Conservation (phyloP, 2,329 filamentous ascomycete species). For the Fusarium brevicatenulatum region DNA sequence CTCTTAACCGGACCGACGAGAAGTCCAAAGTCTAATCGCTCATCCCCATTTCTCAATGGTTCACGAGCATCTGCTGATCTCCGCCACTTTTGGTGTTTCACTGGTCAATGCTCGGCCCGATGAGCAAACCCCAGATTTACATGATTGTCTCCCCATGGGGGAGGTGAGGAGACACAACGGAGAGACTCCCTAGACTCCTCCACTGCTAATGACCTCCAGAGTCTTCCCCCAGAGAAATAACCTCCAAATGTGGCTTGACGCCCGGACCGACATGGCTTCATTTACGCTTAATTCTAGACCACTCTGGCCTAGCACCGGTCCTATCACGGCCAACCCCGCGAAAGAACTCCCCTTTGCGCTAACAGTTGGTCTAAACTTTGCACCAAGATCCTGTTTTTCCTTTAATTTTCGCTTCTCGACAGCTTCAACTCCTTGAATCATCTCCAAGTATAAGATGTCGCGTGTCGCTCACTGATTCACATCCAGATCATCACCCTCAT, state of each 20-base stretch:
- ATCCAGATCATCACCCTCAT: slow-evolving; percentile 3
- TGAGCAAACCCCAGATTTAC: slow-evolving; percentile 18
- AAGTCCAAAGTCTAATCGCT: background rate
- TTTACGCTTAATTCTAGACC: background rate
- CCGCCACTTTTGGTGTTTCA: background rate
- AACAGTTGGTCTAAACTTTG: background rate
- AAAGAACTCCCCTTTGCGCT: background rate
- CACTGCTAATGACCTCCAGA: background rate
- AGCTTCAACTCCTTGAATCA: background rate
- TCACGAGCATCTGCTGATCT: background rate
- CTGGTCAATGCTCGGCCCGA: slow-evolving; percentile 16
- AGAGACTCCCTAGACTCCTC: background rate
- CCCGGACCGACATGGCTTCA: slow-evolving; percentile 2
- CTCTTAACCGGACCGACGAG: slow-evolving; percentile 28
- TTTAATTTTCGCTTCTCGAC: background rate
- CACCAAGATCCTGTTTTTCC: background rate
- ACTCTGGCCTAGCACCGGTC: slow-evolving; percentile 9
- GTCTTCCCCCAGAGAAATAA: background rate
- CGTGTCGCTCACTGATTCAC: background rate
- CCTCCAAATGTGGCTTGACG: background rate
- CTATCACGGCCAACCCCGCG: slow-evolving; percentile 14
- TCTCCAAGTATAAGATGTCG: slow-evolving; percentile 15
- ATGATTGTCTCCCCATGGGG: slow-evolving; percentile 20
- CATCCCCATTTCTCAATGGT: background rate
- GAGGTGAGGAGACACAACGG: background rate